Base-by-base conservation (phyloP, 225 moss, liverwort and hornwort species). In the Pseudisothecium myosuroides region DNA sequence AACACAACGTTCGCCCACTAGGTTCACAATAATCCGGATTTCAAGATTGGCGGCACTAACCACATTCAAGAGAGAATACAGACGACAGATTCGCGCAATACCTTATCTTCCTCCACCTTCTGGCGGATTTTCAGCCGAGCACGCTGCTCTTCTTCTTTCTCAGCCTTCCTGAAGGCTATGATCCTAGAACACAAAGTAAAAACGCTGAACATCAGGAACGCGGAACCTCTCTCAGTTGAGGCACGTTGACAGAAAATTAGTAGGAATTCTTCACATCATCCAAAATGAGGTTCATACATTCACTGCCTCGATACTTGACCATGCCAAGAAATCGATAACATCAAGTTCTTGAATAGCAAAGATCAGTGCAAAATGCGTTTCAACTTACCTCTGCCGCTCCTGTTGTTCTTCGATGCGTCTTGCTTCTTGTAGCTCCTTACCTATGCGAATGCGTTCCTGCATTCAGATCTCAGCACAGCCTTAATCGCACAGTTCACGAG, bases 61-160 rank as follows among this genome's bases (percentile, higher is more conserved):
- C 29, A 68, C 61, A 31, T 83, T 81, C 71, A 32, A 82, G 83
- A 74, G 49, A 85, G 62, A 79, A 41, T 32, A 85, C 59, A 77
- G n/a, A 61, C 64, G 39, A 56, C 14, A 86, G 18, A 89, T 67
- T 47, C 36, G 83, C 20, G 4, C 39, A 87, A 81, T 43, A 97
- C 98, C 97, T 98, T 98, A 92, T 98, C 98, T 91, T 98, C 98
- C 90, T 96, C 98, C 76, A 98, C 86, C 89, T 95, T 98, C 75
- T 92, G 92, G 74, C 95, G 95, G 78, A 98, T 98, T 90, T 94
- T 98, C 91, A 96, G 93, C 73, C 97, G 93, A 45, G 98, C 98
- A 88, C 96, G 94, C 75, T 90, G 94, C 90, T 98, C 98, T 92
- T 98, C 98, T 45, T 98, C 98, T 83, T 98, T 98, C 87, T 98